Evolutionary conservation across 1,284 basidiomycete species (phyloP), one percentile per base, ranked within the genome.

Genomic region (Neotropicomus parvogracilis): DNA sequence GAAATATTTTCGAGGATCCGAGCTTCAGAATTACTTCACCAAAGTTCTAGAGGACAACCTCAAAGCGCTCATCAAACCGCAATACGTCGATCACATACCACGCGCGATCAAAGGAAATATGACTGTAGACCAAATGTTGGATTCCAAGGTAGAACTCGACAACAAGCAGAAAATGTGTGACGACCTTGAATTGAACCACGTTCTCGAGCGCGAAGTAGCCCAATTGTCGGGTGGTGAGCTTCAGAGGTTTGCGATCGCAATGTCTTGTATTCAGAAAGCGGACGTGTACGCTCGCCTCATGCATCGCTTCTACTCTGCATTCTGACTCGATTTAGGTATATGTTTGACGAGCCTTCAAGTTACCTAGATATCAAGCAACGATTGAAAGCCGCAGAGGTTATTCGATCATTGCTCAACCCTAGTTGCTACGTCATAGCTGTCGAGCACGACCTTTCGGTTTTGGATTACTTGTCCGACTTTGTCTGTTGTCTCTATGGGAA

Each of bases 11-110:
- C 85, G 95, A 59, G 95, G 95, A 34, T 97, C 93, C 4, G 94
- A 97, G 69, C 78, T 97, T 27, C 95, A 97, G 67, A 98, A 97
- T 68, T 97, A 97, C 75, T 97, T 97, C 70, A 97, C 94, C 44
- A 97, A 97, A 70, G 90, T 97, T n/a, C 78, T 98, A 20, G 95
- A 97, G 70, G 95, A 98, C 68, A 94, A 98, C 64, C 76, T 97
- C 62, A 97, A 97, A 73, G 94, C 95, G 1, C 80, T 98, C 54
- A 97, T 97, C 70, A 98, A 98, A 71, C 95, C 95, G 1, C 95
- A 98, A 80, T 98, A 98, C 65, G 95, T 98, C 58, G 95, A 98
- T 67, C 94, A 97, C 68, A 97, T 98, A 62, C 95, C 95, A 7
- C 82, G 88, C 47, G 91, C 91, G 36, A 91, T 98, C 77, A 98